A percentile compares a stretch with the other conserved stretches of the same genome.
phyloP scores from a whole-genome alignment of 2,329 filamentous ascomycete genomes.

The Acrocalymma vagum region DNA sequence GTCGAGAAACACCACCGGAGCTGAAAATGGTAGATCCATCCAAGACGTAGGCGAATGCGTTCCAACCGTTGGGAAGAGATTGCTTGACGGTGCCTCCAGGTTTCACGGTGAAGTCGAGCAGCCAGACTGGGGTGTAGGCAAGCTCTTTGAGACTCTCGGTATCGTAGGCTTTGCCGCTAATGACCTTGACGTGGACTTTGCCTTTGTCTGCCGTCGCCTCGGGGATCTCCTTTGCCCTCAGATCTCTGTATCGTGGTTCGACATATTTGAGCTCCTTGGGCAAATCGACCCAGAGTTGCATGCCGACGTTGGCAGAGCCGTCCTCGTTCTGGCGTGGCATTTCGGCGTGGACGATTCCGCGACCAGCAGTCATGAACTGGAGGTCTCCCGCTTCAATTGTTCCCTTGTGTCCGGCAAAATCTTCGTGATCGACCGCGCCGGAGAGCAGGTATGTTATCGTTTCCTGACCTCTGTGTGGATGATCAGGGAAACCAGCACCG shows the following conservation, averaged over 20 bases:
- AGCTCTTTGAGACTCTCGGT: constrained; percentile 88
- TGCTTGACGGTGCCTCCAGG: constrained; percentile 83
- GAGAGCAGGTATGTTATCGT: constrained; percentile 89
- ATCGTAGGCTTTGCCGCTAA: constrained; percentile 83
- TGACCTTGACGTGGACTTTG: constrained; percentile 85
- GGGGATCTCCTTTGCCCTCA: constrained; percentile 82
- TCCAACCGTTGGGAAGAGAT: constrained; percentile 81
- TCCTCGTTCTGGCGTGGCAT: constrained; percentile 86
- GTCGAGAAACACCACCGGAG: constrained; percentile 38
- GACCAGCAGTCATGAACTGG: constrained; percentile 97
- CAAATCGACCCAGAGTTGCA: constrained; percentile 96
- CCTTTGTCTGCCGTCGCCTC: constrained; percentile 73
- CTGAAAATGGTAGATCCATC: constrained; percentile 72
- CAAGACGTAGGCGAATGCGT: constrained; percentile 88
- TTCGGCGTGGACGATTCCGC: constrained; percentile 92
- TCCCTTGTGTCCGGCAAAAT: constrained; percentile 86
- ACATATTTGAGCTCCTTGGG: constrained; percentile 83
- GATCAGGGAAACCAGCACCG: constrained; percentile 90
- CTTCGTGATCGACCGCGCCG: constrained; percentile 89
- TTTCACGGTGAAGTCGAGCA: constrained; percentile 81
- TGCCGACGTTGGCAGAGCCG: constrained; percentile 79
- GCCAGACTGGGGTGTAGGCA: constrained; percentile 97
- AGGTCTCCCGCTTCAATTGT: constrained; percentile 88
- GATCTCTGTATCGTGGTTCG: constrained; percentile 91
- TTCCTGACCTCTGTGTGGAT: constrained; percentile 83